Evolutionary conservation across 2,329 filamentous ascomycete species (phyloP), one percentile per base, ranked within the genome.

Genomic region (Exophiala dermatitidis): DNA sequence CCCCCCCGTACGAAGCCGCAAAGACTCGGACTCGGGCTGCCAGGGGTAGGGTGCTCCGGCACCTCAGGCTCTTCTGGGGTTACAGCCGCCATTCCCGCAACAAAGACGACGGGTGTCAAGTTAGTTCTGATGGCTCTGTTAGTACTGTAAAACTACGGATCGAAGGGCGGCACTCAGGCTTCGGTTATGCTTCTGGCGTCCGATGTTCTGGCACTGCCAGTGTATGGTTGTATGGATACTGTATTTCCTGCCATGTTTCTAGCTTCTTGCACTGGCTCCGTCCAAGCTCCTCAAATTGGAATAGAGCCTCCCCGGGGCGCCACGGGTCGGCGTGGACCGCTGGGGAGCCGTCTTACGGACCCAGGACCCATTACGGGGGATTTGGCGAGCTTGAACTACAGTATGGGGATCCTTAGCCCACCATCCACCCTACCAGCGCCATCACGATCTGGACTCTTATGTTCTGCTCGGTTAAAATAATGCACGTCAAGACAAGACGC

Each of bases 1-100:
- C n/a, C n/a, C n/a, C n/a, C n/a, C n/a, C n/a, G n/a, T n/a, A n/a
- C n/a, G n/a, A 19, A 19, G 19, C 19, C 19, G 19, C 19, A 19
- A 19, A 19, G 19, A 19, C 19, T 19, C 19, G 19, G 19, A 19
- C 19, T 19, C 19, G 19, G 19, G 2, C 19, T 19, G 19, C 19
- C 2, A 19, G 19, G 19, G 19, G 19, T 19, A 19, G 19, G 19
- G 19, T 19, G 19, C 19, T 19, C 19, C 19, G 19, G 19, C 19
- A 19, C 19, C 19, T 19, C 38, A 41, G 38, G 6, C 19, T 12
- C 12, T 7, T 28, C 3, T 41, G 38, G 28, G 38, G 38, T 26
- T 41, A 10, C 38, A 41, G 41, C 40, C 29, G 42, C 43, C 19
- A 45, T 42, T 47, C 34, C 50, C 43, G 50, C 50, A 52, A 41